Base-by-base conservation (phyloP, 768 basidiomycete genomes). In the Cubamyces lactineus region DNA sequence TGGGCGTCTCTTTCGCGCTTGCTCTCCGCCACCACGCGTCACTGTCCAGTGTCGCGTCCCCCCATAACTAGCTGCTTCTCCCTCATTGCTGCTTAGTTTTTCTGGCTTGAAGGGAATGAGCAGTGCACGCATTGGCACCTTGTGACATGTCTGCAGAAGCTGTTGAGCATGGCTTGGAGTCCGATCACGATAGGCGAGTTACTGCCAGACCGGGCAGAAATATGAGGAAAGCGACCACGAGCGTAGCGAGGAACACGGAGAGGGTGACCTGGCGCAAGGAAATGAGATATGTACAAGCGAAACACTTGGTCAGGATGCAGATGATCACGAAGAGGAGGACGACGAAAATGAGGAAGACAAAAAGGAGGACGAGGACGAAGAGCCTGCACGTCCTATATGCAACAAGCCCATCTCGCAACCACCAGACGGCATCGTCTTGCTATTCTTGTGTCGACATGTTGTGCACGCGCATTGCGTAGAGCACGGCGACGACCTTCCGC, bases 361-460 rank as follows among this genome's bases (percentile, higher is more conserved):
- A 0, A 86, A 86, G 0, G 83, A 83, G 0, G 87, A 86, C 0
- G 94, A 94, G 1, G 94, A 96, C 28, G 92, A 95, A 19, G 95
- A 96, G 77, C 95, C 92, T 39, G 84, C 90, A 0, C 80, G 95
- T 70, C 84, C 81, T 1, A 73, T 96, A 23, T 97, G 95, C 69
- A 68, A 74, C 3, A 78, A 80, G 8, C 78, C 85, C 0, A 72
- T 93, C 41, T 83, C 83, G 55, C 82, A 86, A 53, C 78, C 76
- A 11, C 80, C 86, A 1, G 82, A 87, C 46, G 78, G 83, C 3
- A 77, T 92, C n/a, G 70, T 84, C 3, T 71, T 97, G 3, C 74
- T 94, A 28, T 97, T 92, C 74, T 78, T 97, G 11, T 97, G 95
- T 73, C 87, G 92, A 38, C 95, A 97, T 70, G 83, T 90, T 48